Percentiles rank a stretch among this genome's conserved stretches.
Conservation (phyloP, 352 stramenopile species). For the Phytophthora pluvialis region DNA sequence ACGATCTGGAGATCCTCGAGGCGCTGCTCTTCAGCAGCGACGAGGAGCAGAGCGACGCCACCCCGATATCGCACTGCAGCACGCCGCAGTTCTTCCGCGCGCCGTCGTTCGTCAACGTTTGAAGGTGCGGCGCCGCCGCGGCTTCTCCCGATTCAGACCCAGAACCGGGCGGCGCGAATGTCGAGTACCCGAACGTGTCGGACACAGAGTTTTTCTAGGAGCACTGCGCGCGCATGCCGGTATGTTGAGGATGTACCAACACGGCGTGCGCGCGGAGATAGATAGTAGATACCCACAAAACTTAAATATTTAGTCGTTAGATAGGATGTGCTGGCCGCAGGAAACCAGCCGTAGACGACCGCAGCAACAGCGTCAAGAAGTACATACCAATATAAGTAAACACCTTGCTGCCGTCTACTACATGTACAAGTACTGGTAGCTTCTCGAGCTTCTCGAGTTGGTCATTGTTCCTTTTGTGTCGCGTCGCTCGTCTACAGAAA, state of each 20-base stretch:
- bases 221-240: neutral
- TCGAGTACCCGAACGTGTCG: conserved; percentile 32
- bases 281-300: conserved; percentile 25
- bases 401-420: conserved; percentile 19
- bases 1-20: conserved; percentile 62
- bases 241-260: conserved; percentile 4
- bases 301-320: conserved; percentile 35
- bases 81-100: conserved; percentile 29
- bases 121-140: conserved; percentile 33
- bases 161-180: conserved; percentile 35
- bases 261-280: conserved; percentile 17
- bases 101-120: conserved; percentile 48
- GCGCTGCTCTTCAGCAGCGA: conserved; percentile 63
- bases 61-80: conserved; percentile 31
- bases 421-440: no score
- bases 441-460: no score
- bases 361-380: conserved; percentile 4
- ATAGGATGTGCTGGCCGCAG: conserved; percentile 15
- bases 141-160: conserved; percentile 29
- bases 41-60: conserved; percentile 43
- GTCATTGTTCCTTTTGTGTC: neutral
- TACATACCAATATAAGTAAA: conserved; percentile 28
- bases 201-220: conserved; percentile 27
- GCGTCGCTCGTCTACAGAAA: conserved; percentile 21
- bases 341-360: conserved; percentile 12